A percentile compares a stretch with the other conserved stretches of the same genome.
Evolutionary conservation across 257 asterid species (phyloP).

Genomic region (Nicotiana otophora): DNA sequence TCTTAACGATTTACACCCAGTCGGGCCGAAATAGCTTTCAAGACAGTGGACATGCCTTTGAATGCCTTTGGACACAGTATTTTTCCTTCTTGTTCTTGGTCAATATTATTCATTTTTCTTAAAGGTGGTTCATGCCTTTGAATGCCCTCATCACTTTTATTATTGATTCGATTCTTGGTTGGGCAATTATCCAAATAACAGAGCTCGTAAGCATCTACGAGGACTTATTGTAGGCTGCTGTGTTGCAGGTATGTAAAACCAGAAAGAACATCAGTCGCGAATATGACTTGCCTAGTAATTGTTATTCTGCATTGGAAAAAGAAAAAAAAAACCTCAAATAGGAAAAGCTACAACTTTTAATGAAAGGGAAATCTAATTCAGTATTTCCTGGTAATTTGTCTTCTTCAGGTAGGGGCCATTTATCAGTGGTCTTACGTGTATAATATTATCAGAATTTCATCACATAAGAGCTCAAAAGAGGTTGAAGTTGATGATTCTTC

Average conservation of each 20-base stretch:
- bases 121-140: conserved; percentile 89
- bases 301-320: background rate
- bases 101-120: no score
- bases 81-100: no score
- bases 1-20: no score
- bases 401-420: conserved; percentile 66
- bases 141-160: conserved; percentile 67
- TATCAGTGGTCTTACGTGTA: conserved; percentile 77
- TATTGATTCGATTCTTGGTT: conserved; percentile 71
- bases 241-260: conserved; percentile 54
- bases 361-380: background rate
- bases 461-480: conserved; percentile 39
- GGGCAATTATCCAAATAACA: conserved; percentile 57
- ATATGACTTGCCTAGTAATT: background rate
- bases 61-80: no score
- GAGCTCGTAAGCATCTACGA: conserved; percentile 58
- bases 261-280: background rate
- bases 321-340: background rate
- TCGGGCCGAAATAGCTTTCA: no score
- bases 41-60: no score
- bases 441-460: conserved; percentile 60
- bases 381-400: background rate
- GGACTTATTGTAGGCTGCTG: conserved; percentile 80
- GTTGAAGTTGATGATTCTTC: conserved; percentile 42
- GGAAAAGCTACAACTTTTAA: background rate